Evolutionary conservation across 2,329 filamentous ascomycete species (phyloP).

Genomic region (Fusarium bactridioides): DNA sequence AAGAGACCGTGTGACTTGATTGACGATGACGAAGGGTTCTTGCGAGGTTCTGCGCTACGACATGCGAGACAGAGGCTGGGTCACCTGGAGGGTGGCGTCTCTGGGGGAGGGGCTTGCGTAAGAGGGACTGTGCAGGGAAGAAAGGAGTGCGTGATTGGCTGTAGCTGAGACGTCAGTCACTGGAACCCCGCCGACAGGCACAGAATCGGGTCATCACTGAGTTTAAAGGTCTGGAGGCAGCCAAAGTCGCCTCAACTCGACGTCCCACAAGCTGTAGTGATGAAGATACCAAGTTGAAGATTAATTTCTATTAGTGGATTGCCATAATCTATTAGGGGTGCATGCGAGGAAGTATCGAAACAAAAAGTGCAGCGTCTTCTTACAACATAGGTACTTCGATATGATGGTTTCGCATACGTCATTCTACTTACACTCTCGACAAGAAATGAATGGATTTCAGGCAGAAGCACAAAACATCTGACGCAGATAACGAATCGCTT

Average conservation of each 20-base stretch:
- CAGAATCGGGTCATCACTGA: slow-evolving; percentile 26
- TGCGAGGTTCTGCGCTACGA: slow-evolving; percentile 5
- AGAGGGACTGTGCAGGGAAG: slow-evolving; percentile 1
- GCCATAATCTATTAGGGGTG: not conserved
- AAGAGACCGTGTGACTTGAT: slow-evolving; percentile 21
- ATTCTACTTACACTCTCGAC: slow-evolving; percentile 7
- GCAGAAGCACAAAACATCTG: not conserved
- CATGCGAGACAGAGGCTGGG: slow-evolving; percentile 3
- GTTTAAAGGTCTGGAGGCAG: slow-evolving; percentile 20
- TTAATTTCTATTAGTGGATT: not conserved
- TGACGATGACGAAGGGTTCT: slow-evolving; percentile 33
- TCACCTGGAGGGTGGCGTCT: slow-evolving; percentile 33
- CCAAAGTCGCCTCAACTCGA: not conserved
- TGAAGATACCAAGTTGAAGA: not conserved
- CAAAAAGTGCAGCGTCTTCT: not conserved
- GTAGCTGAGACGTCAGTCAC: slow-evolving; percentile 1
- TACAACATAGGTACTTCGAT: not conserved
- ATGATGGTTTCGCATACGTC: slow-evolving; percentile 4
- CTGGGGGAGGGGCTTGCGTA: slow-evolving; percentile 37
- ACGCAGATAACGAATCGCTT: not conserved
- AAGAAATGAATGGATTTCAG: not conserved
- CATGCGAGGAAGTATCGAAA: not conserved
- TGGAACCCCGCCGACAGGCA: slow-evolving; percentile 19
- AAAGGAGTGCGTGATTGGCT: slow-evolving; percentile 8
- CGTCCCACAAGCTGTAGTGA: not conserved